These are phyloP conservation scores for Hypholoma fasciculare DNA, from an alignment of 768 basidiomycete species.

Conservation along the genomic window DNA sequence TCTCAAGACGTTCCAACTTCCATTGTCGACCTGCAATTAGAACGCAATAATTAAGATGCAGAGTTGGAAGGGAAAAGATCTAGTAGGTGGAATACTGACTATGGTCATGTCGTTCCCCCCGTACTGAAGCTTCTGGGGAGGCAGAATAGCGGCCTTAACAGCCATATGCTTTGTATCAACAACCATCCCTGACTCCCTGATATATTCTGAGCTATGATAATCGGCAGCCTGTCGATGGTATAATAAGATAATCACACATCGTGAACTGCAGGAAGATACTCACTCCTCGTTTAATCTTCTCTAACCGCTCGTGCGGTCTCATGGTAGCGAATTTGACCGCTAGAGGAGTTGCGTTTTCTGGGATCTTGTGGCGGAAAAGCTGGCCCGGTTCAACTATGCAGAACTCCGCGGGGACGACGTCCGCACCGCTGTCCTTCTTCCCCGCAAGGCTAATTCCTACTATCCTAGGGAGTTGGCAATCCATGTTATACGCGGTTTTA, in stretches of 20 bases:
- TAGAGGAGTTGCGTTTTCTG: conserved; percentile 29
- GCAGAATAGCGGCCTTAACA: no score
- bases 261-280: not conserved
- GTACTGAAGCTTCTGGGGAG: no score
- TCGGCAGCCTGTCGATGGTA: no score
- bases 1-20: conserved; percentile 21
- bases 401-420: conserved; percentile 51
- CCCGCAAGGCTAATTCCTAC: conserved; percentile 37
- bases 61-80: no score
- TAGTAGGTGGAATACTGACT: not conserved
- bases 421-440: conserved; percentile 19
- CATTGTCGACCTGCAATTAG: conserved; percentile 4
- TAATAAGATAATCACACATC: not conserved
- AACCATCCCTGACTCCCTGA: no score
- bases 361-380: conserved; percentile 45
- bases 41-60: not conserved
- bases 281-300: conserved; percentile 35
- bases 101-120: not conserved
- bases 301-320: conserved; percentile 41
- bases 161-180: no score
- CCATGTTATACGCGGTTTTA: conserved; percentile 29
- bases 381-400: conserved; percentile 48
- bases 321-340: conserved; percentile 52
- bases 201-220: no score
- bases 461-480: conserved; percentile 31